phyloP scores from a whole-genome alignment of 257 asterid genomes.

The Solanum clarkiae region DNA sequence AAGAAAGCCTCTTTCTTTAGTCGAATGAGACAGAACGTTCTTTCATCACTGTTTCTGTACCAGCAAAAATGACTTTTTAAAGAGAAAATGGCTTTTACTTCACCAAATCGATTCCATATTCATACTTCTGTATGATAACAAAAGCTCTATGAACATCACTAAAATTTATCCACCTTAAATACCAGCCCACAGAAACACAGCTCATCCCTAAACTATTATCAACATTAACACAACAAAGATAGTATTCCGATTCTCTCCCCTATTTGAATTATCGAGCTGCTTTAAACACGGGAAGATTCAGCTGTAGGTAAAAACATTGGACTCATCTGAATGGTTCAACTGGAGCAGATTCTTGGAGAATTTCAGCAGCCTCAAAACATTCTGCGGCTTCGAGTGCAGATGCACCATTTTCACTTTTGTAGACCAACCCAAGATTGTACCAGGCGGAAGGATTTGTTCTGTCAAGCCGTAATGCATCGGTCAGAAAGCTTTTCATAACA shows the following conservation, averaged over 20 bases:
- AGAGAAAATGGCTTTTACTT: background rate
- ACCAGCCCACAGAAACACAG: background rate
- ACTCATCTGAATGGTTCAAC: constrained; percentile 65
- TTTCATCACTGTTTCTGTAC: background rate
- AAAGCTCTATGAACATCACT: background rate
- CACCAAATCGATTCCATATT: background rate
- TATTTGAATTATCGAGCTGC: background rate
- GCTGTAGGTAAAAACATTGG: background rate
- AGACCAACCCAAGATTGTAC: constrained; percentile 80
- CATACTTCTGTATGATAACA: background rate
- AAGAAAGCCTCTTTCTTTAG: background rate
- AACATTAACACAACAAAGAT: background rate
- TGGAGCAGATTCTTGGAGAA: constrained; percentile 76
- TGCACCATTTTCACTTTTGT: constrained; percentile 30
- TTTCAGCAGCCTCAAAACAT: constrained; percentile 89
- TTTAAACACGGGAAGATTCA: background rate
- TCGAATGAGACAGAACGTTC: background rate
- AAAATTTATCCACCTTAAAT: background rate
- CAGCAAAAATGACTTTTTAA: background rate
- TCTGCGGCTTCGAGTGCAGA: constrained; percentile 53
- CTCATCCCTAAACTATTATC: background rate
- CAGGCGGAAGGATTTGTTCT: constrained; percentile 69
- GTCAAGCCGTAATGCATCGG: constrained; percentile 69
- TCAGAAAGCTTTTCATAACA: constrained; percentile 59
- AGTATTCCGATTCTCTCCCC: background rate